Percentiles rank a stretch among this genome's conserved stretches.
phyloP scores from a whole-genome alignment of 164 flowering plant genomes.

The Piper betle region DNA sequence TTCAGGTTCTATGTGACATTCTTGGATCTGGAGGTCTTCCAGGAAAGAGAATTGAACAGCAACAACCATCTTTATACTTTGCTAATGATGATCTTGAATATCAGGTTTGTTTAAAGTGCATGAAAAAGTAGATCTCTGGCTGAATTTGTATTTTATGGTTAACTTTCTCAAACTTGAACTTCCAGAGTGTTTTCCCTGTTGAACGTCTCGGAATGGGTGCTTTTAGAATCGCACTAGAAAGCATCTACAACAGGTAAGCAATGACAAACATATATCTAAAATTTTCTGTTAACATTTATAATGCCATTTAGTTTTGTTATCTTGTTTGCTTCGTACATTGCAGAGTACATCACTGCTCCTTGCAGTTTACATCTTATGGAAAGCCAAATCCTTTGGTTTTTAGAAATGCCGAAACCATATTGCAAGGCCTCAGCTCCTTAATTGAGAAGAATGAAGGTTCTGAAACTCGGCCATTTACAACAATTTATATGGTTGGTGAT shows the following conservation, averaged over 20 bases:
- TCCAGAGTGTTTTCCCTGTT: conserved; percentile 62
- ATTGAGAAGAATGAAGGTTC: conserved; percentile 5
- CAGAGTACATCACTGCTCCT: conserved; percentile 46
- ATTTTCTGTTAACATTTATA: not conserved
- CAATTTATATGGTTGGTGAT: conserved; percentile 87
- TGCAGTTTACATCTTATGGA: conserved; percentile 63
- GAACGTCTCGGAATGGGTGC: conserved; percentile 98
- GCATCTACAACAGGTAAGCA: conserved; percentile 57
- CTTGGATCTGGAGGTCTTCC: conserved; percentile 81
- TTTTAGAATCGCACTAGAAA: conserved; percentile 76
- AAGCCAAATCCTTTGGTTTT: conserved; percentile 82
- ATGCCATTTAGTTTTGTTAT: too few relatives aligned
- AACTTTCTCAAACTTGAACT: conserved; percentile 4
- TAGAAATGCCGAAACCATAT: conserved; percentile 53
- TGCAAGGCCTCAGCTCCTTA: conserved; percentile 23
- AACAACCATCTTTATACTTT: conserved; percentile 64
- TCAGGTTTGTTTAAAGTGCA: conserved; percentile 38
- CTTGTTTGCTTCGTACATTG: conserved; percentile 6
- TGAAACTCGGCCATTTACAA: conserved; percentile 30
- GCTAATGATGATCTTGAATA: conserved; percentile 83
- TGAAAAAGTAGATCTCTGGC: not conserved
- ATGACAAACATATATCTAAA: not conserved
- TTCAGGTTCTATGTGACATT: conserved; percentile 80
- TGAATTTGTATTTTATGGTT: not conserved
- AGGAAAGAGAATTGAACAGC: conserved; percentile 32